A percentile compares a stretch with the other conserved stretches of the same genome.
Evolutionary conservation across 768 basidiomycete genomes (phyloP).

Genomic region (Ramaria rubella): DNA sequence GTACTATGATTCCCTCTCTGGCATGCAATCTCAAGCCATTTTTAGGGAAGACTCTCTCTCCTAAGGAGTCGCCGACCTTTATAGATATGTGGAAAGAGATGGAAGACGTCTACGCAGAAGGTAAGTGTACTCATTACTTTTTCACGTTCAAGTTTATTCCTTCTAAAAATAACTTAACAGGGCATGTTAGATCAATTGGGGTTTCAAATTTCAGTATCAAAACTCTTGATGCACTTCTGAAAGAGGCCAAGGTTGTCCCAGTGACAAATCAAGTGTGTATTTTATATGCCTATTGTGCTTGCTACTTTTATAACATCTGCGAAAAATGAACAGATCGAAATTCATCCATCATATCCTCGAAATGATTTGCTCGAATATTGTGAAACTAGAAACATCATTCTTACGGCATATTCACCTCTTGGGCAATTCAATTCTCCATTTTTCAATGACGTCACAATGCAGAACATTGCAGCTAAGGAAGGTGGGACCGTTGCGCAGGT

Average conservation of each 20-base stretch:
- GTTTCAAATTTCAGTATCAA: conserved; percentile 76
- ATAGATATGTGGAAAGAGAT: conserved; percentile 32
- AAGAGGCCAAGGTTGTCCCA: conserved; percentile 67
- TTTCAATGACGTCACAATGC: conserved; percentile 29
- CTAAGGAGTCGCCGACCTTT: conserved; percentile 26
- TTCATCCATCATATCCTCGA: conserved; percentile 75
- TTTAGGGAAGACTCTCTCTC: conserved; percentile 15
- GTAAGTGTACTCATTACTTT: conserved; percentile 13
- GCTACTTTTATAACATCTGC: too few relatives aligned
- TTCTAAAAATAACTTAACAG: conserved; percentile 19
- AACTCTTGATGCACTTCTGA: conserved; percentile 59
- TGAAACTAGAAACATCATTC: conserved; percentile 60
- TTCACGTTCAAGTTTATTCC: too few relatives aligned
- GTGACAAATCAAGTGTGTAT: conserved; percentile 54
- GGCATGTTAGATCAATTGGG: conserved; percentile 62
- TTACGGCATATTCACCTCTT: conserved; percentile 68
- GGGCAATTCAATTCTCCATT: conserved; percentile 62
- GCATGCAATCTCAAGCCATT: not conserved
- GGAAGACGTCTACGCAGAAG: conserved; percentile 28
- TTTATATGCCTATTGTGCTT: not conserved
- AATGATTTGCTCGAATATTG: conserved; percentile 66
- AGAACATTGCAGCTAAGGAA: conserved; percentile 32
- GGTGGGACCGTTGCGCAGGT: conserved; percentile 33
- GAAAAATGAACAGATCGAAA: conserved; percentile 43
- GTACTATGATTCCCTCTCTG: not conserved